phyloP scores from a whole-genome alignment of 495 filamentous ascomycete genomes.

The Trichoderma parareesei region DNA sequence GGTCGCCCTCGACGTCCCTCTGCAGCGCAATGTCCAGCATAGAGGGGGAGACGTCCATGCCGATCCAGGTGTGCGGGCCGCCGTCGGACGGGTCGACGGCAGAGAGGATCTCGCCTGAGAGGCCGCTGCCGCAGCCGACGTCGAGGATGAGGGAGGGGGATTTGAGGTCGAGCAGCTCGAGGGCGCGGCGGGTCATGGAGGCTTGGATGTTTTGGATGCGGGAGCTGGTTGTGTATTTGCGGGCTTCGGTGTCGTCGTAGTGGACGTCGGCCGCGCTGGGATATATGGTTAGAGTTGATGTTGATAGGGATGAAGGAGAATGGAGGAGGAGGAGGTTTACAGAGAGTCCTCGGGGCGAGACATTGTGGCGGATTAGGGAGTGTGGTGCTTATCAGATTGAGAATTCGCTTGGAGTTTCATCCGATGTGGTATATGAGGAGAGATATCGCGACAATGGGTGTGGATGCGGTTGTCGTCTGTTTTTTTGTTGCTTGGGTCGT shows the following conservation, averaged over 20 bases:
- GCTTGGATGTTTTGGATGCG: slow-evolving; percentile 93
- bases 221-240: slow-evolving; percentile 95
- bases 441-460: background rate
- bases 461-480: background rate
- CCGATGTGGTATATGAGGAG: background rate
- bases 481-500: background rate
- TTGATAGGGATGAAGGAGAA: slow-evolving; percentile 15
- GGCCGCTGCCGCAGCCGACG: slow-evolving; percentile 88
- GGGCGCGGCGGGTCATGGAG: slow-evolving; percentile 85
- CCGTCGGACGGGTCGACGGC: slow-evolving; percentile 54
- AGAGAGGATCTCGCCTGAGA: slow-evolving; percentile 88
- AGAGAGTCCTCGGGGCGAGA: slow-evolving; percentile 92
- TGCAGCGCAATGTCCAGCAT: slow-evolving; percentile 93
- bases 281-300: slow-evolving; percentile 12
- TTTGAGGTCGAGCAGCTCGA: slow-evolving; percentile 78
- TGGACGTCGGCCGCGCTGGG: slow-evolving; percentile 84
- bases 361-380: slow-evolving; percentile 47
- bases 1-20: slow-evolving; percentile 83
- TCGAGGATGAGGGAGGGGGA: slow-evolving; percentile 84
- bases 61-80: slow-evolving; percentile 86
- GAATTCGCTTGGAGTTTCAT: background rate
- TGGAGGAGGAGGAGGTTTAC: slow-evolving; percentile 36
- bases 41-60: slow-evolving; percentile 86
- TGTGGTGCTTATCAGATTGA: background rate
- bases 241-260: slow-evolving; percentile 90